A percentile compares a stretch with the other conserved stretches of the same genome.
These are phyloP conservation scores for Lunularia cruciata DNA, from an alignment of 225 moss, liverwort and hornwort species.

Conservation along the genomic window DNA sequence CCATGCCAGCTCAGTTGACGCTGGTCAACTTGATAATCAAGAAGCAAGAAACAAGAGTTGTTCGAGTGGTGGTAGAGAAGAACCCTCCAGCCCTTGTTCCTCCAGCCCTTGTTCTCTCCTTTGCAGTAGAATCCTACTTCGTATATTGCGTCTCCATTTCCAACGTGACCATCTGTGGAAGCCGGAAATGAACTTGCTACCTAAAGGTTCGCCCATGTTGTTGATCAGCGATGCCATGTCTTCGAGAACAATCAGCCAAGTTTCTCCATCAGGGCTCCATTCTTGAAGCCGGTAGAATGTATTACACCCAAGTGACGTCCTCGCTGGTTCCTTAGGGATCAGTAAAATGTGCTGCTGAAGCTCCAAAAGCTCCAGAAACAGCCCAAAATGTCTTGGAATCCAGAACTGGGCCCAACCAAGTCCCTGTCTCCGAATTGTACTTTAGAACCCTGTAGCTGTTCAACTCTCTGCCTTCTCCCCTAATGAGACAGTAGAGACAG, in stretches of 20 bases:
- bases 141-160: conserved; percentile 1
- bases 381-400: conserved; percentile 17
- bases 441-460: conserved; percentile 10
- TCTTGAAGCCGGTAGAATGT: conserved; percentile 15
- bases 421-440: background rate
- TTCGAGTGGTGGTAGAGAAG: background rate
- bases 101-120: background rate
- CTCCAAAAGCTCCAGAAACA: conserved; percentile 14
- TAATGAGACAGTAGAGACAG: conserved; percentile 4
- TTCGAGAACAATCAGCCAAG: background rate
- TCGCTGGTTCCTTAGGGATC: background rate
- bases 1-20: conserved; percentile 3
- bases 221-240: conserved; percentile 1
- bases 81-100: conserved; percentile 7
- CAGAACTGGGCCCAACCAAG: conserved; percentile 7
- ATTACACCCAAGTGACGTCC: background rate
- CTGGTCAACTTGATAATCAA: conserved; percentile 8
- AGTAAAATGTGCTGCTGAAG: background rate
- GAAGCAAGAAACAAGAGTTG: background rate
- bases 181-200: conserved; percentile 5
- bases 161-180: conserved; percentile 16
- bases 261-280: conserved; percentile 6
- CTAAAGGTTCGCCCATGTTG: background rate
- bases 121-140: conserved; percentile 10
- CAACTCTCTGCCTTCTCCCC: conserved; percentile 4